phyloP scores from a whole-genome alignment of 352 stramenopile species.

The Phytophthora hybrid region DNA sequence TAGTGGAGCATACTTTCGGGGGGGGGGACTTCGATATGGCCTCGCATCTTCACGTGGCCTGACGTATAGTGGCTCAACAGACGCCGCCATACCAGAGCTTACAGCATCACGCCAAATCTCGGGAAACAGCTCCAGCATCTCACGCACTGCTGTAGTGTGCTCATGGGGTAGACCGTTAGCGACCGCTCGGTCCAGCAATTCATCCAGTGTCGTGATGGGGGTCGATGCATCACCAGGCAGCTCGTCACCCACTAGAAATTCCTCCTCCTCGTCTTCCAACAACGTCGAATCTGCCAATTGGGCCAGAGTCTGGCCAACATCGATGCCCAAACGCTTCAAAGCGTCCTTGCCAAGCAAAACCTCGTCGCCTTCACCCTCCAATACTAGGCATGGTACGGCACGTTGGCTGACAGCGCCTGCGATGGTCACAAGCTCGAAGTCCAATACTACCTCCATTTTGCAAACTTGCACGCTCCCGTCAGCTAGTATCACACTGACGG shows the following conservation, averaged over 20 bases:
- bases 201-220: neutral
- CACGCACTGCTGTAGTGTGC: neutral
- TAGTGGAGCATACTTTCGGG: slow-evolving; percentile 13
- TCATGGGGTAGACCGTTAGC: neutral
- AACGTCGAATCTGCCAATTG: neutral
- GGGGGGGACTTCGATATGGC: neutral
- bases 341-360: slow-evolving; percentile 9
- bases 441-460: neutral
- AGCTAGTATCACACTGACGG: neutral
- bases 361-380: slow-evolving; percentile 1
- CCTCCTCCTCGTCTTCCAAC: neutral
- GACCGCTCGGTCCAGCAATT: neutral
- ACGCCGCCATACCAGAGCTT: neutral
- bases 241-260: slow-evolving; percentile 14
- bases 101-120: neutral
- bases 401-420: too few species aligned
- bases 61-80: slow-evolving; percentile 2
- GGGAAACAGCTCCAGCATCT: neutral
- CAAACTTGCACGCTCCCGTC: too few species aligned
- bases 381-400: neutral
- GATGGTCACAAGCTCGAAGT: neutral
- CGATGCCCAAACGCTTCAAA: slow-evolving; percentile 6
- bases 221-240: neutral
- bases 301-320: slow-evolving; percentile 11
- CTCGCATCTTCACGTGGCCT: neutral